Conservation (phyloP, 2,329 filamentous ascomycete genomes). For the Colletotrichum melonis region DNA sequence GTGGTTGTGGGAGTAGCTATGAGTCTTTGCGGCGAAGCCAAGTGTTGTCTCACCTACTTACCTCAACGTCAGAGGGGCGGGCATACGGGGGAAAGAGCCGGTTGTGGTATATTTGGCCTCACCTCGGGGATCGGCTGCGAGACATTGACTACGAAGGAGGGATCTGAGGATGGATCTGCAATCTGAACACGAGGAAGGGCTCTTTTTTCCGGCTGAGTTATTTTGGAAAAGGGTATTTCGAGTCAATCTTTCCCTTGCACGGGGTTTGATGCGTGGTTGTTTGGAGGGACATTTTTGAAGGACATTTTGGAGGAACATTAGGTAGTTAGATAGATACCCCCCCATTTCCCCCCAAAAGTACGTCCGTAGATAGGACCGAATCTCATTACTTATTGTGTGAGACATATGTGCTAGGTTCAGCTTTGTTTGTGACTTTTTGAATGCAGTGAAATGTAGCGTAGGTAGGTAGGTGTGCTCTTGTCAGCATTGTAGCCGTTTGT, state of each 20-base stretch:
- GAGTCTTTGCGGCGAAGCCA: constrained; percentile 1
- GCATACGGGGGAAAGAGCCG: background rate
- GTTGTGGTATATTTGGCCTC: background rate
- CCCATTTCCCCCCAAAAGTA: too few species aligned
- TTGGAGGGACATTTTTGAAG: background rate
- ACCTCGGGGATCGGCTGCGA: background rate
- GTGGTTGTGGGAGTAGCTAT: background rate
- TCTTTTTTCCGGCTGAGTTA: too few species aligned
- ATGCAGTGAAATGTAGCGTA: too few species aligned
- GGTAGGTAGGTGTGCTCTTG: background rate
- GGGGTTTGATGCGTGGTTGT: background rate
- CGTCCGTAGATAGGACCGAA: background rate
- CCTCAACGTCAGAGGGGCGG: background rate
- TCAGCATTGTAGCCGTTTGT: background rate
- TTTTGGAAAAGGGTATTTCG: background rate
- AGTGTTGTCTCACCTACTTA: background rate
- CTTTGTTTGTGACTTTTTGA: background rate
- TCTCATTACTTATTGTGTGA: background rate
- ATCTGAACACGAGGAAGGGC: background rate
- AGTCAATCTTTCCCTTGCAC: background rate
- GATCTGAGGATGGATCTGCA: background rate
- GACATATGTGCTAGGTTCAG: background rate
- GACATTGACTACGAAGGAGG: background rate
- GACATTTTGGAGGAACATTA: background rate
- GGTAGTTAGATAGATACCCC: background rate